Evolutionary conservation across 2,329 filamentous ascomycete genomes (phyloP).

Genomic region (Ophiostoma ulmi): DNA sequence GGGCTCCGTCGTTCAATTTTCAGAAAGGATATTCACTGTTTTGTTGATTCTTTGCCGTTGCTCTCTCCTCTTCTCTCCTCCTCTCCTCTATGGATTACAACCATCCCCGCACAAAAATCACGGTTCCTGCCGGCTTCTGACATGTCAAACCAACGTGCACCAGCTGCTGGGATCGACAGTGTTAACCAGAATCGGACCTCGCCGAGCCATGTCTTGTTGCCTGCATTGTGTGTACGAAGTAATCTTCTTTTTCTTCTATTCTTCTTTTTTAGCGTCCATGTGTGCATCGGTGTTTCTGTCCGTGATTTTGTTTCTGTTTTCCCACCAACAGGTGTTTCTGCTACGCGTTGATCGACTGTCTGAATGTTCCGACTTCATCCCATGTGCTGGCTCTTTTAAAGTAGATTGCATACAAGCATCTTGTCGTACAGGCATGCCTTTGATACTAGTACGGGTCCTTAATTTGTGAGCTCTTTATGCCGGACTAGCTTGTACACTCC

Average conservation of each 20-base stretch:
- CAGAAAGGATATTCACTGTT: neutral
- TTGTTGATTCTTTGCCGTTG: neutral
- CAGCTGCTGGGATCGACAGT: neutral
- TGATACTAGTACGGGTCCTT: neutral
- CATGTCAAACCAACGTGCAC: neutral
- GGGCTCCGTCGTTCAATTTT: neutral
- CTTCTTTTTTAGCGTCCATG: neutral
- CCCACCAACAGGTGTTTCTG: neutral
- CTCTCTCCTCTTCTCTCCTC: neutral
- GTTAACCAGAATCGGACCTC: neutral
- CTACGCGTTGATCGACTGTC: neutral
- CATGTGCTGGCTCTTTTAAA: neutral
- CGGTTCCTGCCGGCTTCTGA: neutral
- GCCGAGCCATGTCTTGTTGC: neutral
- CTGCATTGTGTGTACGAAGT: neutral
- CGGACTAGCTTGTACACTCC: neutral
- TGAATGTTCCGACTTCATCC: neutral
- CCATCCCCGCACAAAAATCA: slow-evolving; percentile 2
- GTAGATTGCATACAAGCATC: neutral
- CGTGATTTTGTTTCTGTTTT: neutral
- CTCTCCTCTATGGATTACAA: neutral
- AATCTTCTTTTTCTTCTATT: neutral
- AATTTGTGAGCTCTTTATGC: neutral
- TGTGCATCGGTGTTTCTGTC: slow-evolving; percentile 7
- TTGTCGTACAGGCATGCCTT: neutral